phyloP scores from a whole-genome alignment of 495 filamentous ascomycete species.

The Astrothelium macrocarpum region DNA sequence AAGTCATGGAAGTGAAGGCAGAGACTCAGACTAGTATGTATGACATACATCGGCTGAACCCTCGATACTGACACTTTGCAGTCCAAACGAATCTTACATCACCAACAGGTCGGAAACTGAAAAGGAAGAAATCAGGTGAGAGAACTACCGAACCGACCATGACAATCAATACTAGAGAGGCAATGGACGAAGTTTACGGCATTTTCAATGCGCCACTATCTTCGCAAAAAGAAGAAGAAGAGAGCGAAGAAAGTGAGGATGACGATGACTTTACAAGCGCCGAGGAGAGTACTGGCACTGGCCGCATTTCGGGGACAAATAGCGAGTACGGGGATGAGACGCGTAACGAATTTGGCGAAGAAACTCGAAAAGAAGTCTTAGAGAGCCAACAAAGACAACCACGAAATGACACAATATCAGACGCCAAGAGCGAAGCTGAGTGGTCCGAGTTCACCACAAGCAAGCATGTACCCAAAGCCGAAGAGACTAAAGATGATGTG shows the following conservation, averaged over 20 bases:
- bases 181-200: constrained; percentile 93
- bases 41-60: background rate
- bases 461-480: constrained; percentile 54
- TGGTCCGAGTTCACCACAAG: constrained; percentile 79
- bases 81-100: constrained; percentile 91
- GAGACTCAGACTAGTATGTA: constrained; percentile 76
- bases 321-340: constrained; percentile 58
- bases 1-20: constrained; percentile 61
- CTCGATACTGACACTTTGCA: constrained; percentile 30
- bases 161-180: constrained; percentile 91
- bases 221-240: constrained; percentile 29
- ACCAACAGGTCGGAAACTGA: constrained; percentile 66
- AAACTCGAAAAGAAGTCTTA: constrained; percentile 24
- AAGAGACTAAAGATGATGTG: constrained; percentile 19
- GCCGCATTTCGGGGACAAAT: constrained; percentile 48
- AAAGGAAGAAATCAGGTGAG: constrained; percentile 53
- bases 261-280: constrained; percentile 70
- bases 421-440: constrained; percentile 57
- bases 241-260: constrained; percentile 42
- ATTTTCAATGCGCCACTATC: constrained; percentile 89
- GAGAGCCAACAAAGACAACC: constrained; percentile 34
- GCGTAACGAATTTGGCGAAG: constrained; percentile 41
- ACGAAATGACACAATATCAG: constrained; percentile 22
- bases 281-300: constrained; percentile 72
- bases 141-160: constrained; percentile 67